Evolutionary conservation across 495 filamentous ascomycete species (phyloP), one percentile per base, ranked within the genome.

Genomic region (Penicillium longicatenatum): DNA sequence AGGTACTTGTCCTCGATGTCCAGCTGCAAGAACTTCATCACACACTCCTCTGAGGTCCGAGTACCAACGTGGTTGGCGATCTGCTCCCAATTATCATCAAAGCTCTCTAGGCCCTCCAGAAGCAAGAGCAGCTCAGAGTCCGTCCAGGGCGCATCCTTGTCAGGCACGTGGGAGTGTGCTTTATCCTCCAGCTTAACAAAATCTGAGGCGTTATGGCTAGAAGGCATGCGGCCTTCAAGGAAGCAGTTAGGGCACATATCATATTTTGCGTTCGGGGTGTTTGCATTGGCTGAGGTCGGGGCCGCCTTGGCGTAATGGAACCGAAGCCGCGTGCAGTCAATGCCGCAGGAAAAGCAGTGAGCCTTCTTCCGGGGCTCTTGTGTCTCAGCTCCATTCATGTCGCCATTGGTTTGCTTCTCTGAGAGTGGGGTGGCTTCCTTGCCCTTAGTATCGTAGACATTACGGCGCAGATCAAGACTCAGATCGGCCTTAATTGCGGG

Each of bases 21-120:
- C 24, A 93, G 75, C 66, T 95, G 90, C 59, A 98, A 75, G 79
- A 98, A 98, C 68, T 96, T 93, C 64, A 97, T 78, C 24, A 97
- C 92, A 72, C 94, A 98, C 75, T 98, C 91, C 75, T 98, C 94
- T 37, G 90, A 82, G n/a, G 91, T 96, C 44, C 92, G 84, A 3
- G 90, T 92, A 31, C 89, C 89, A 26, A 98, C 94, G 64, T 96
- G 89, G 57, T 91, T 91, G 1, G 94, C 84, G 55, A 98, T 92
- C 61, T 89, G 84, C 52, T 90, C 89, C 94, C 94, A 98, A 73
- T 97, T 88, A 30, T 98, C 95, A 60, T 97, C 92, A 62, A 89
- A 93, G 61, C 87, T 80, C 78, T 98, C 94, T 52, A 98, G 71
- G 11, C 84, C 94, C 71, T 98, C 94, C 4, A 98, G 81, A 12